Evolutionary conservation across 176 grass and related monocot species (phyloP).

Genomic region (Avena insularis): DNA sequence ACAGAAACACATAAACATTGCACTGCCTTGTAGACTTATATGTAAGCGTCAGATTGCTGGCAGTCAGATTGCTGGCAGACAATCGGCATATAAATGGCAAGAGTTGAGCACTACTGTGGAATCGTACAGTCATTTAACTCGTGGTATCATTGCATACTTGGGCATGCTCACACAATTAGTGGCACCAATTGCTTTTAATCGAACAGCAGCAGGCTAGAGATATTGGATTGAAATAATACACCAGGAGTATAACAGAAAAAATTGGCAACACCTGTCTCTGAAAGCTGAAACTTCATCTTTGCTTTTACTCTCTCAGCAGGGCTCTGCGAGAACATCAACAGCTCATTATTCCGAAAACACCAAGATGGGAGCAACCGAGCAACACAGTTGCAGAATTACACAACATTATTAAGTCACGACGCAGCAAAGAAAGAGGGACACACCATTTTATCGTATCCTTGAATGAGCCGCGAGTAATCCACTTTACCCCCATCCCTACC

Average conservation of each 20-base stretch:
- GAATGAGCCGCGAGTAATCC: slow-evolving; percentile 79
- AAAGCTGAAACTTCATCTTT: slow-evolving; percentile 97
- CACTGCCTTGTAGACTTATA: background rate
- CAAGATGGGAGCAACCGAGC: background rate
- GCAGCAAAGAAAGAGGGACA: background rate
- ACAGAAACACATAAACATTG: background rate
- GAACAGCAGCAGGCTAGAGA: background rate
- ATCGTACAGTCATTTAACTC: background rate
- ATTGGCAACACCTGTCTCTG: slow-evolving; percentile 63
- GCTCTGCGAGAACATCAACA: slow-evolving; percentile 62
- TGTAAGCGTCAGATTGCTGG: slow-evolving; percentile 9
- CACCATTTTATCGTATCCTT: slow-evolving; percentile 90
- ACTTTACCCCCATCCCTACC: slow-evolving; percentile 47
- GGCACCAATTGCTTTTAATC: background rate
- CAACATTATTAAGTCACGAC: background rate
- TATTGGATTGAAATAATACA: background rate
- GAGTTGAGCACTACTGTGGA: background rate
- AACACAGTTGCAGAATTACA: slow-evolving; percentile 13
- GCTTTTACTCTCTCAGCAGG: slow-evolving; percentile 92
- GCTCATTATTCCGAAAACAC: background rate
- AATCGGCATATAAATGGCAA: background rate
- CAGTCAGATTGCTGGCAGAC: background rate
- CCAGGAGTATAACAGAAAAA: background rate
- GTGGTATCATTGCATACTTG: background rate
- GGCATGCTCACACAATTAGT: background rate